These are phyloP conservation scores for Stephania cephalantha DNA, from an alignment of 164 flowering plant genomes.

Conservation along the genomic window DNA sequence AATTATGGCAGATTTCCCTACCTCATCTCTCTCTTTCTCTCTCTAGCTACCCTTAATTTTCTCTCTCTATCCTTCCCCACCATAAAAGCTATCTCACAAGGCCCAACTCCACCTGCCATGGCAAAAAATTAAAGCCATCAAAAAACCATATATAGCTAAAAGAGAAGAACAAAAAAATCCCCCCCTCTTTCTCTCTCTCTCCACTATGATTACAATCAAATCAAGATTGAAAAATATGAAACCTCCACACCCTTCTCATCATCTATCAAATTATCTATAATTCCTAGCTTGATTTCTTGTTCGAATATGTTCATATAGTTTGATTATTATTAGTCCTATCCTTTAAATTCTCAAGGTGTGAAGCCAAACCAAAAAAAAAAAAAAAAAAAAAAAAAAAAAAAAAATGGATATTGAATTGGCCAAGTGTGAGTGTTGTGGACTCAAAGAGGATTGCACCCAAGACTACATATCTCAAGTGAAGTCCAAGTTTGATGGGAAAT, in stretches of 20 bases:
- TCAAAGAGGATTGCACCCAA: constrained; percentile 92
- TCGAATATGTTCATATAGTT: constrained; percentile 2
- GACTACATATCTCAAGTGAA: constrained; percentile 69
- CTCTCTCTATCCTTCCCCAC: constrained; percentile 12
- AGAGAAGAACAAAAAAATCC: constrained; percentile 13
- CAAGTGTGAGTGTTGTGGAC: constrained; percentile 91
- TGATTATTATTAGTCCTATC: not conserved
- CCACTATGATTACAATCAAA: constrained; percentile 21
- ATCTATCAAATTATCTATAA: not conserved
- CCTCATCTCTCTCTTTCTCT: constrained; percentile 13
- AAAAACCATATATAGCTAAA: constrained; percentile 4
- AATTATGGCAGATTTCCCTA: constrained; percentile 51
- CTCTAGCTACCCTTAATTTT: no score
- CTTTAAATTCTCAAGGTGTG: not conserved
- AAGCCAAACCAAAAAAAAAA: constrained; percentile 30
- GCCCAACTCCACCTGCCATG: constrained; percentile 9
- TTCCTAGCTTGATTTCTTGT: constrained; percentile 3
- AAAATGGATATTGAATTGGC: constrained; percentile 76
- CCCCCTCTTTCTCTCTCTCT: not conserved
- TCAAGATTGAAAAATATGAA: constrained; percentile 11
- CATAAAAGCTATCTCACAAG: constrained; percentile 19
- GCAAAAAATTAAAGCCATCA: not conserved
- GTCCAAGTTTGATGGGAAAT: constrained; percentile 72
- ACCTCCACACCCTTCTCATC: not conserved
- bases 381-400: constrained; percentile 19